Evolutionary conservation across 1,284 basidiomycete species (phyloP).

Genomic region (Taiwanofungus camphoratus): DNA sequence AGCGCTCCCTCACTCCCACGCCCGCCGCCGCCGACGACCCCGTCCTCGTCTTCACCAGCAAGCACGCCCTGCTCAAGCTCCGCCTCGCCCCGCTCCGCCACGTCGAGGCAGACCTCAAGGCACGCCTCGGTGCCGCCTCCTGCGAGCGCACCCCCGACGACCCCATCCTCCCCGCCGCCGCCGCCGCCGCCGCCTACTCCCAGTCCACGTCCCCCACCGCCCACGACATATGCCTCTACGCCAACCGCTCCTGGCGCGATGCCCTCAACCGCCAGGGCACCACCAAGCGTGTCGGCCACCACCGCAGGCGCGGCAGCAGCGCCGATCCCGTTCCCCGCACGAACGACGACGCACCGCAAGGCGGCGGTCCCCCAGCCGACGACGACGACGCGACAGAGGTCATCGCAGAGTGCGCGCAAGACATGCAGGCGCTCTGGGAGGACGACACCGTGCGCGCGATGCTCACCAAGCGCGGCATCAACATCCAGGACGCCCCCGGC

Average conservation of each 20-base stretch:
- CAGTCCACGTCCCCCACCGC: slow-evolving; percentile 10
- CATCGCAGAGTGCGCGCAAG: slow-evolving; percentile 53
- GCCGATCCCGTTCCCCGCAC: slow-evolving; percentile 2
- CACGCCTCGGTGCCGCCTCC: slow-evolving; percentile 39
- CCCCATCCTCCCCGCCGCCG: slow-evolving; percentile 12
- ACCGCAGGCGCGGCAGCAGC: slow-evolving; percentile 2
- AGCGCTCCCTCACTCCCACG: slow-evolving; percentile 3
- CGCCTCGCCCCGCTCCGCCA: slow-evolving; percentile 47
- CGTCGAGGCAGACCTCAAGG: slow-evolving; percentile 51
- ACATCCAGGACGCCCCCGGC: slow-evolving; percentile 59
- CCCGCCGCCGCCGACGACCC: slow-evolving; percentile 26
- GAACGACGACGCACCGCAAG: background rate
- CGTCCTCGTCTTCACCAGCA: slow-evolving; percentile 30
- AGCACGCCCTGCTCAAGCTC: slow-evolving; percentile 42
- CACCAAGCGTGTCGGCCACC: background rate
- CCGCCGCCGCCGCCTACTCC: slow-evolving; percentile 24
- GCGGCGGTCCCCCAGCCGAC: slow-evolving; percentile 7
- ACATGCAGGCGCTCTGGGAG: slow-evolving; percentile 61
- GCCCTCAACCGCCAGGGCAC: slow-evolving; percentile 9
- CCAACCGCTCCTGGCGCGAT: slow-evolving; percentile 25
- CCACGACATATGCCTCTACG: slow-evolving; percentile 27
- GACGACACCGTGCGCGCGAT: slow-evolving; percentile 53
- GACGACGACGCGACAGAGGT: slow-evolving; percentile 48
- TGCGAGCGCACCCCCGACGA: slow-evolving; percentile 8
- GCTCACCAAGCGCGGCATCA: slow-evolving; percentile 41